Conservation (phyloP, 306 rosid species). For the Lagenaria siceraria region DNA sequence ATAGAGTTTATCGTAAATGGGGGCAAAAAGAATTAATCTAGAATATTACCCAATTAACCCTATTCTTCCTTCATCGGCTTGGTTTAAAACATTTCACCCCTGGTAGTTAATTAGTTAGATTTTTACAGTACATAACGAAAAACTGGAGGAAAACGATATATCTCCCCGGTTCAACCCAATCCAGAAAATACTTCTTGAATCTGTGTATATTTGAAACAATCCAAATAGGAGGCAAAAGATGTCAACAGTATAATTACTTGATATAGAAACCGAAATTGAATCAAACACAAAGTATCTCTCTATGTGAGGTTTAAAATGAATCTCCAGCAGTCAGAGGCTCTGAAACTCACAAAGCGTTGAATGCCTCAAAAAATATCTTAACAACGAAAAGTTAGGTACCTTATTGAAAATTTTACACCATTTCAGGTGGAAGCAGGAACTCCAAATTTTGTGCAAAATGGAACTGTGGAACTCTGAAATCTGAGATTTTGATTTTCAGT, state of each 20-base stretch:
- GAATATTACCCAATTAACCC: too few species aligned
- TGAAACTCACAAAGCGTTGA: neutral
- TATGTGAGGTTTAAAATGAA: constrained; percentile 5
- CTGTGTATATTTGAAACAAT: neutral
- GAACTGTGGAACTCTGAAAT: neutral
- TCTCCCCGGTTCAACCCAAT: neutral
- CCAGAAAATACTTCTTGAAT: neutral
- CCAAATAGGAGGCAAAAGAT: neutral
- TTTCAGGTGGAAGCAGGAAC: constrained; percentile 6
- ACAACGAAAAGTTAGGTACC: neutral
- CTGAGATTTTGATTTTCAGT: neutral
- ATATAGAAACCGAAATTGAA: neutral
- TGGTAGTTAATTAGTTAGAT: neutral
- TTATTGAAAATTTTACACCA: constrained; percentile 1
- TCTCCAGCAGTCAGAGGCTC: neutral
- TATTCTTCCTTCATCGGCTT: too few species aligned
- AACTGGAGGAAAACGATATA: neutral
- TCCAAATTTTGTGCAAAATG: constrained; percentile 4
- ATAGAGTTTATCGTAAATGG: too few species aligned
- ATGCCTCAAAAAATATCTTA: constrained; percentile 2
- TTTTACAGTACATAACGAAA: neutral
- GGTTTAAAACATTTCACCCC: neutral
- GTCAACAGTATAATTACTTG: neutral
- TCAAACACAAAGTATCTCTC: neutral
- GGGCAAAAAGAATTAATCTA: too few species aligned